A percentile compares a stretch with the other conserved stretches of the same genome.
Evolutionary conservation across 176 grass and related monocot species (phyloP).

Genomic region (sorghum (Sorghum bicolor)): Sorghum_bicolor_NCBIv3 NC_012870.2:76731501-76732000

Average conservation of each 20-base stretch:
- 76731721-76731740: constrained; percentile 36
- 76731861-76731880: not conserved
- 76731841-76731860: not conserved
- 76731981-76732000: too few relatives aligned
- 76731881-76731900: not conserved
- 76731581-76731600: not conserved
- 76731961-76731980: too few relatives aligned
- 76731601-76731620: too few relatives aligned
- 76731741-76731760: not conserved
- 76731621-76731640: not conserved
- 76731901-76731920: not conserved
- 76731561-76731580: not conserved
- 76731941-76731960: not conserved
- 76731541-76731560: not conserved
- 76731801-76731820: not conserved
- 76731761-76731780: not conserved
- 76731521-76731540: not conserved
- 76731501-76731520: not conserved
- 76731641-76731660: not conserved
- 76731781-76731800: not conserved
- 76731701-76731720: constrained; percentile 17
- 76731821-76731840: not conserved
- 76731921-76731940: not conserved
- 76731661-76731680: not conserved
- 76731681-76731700: constrained; percentile 45